A percentile compares a stretch with the other conserved stretches of the same genome.
phyloP scores from a whole-genome alignment of 2,329 filamentous ascomycete genomes.

The Cercospora sp. region DNA sequence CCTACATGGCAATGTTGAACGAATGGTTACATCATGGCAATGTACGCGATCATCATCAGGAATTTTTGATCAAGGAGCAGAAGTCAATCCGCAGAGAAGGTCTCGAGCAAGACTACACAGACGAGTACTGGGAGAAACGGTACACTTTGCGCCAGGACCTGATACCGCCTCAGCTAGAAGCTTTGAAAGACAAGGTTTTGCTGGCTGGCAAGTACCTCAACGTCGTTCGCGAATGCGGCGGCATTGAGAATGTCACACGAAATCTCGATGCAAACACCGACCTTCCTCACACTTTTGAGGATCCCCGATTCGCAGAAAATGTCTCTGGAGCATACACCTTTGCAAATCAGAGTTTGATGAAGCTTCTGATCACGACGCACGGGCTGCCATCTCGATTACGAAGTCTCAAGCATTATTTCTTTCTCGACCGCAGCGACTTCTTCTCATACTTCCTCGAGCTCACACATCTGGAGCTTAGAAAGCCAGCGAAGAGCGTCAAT shows the following conservation, averaged over 20 bases:
- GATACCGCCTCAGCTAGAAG: conserved; percentile 86
- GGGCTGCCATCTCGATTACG: conserved; percentile 81
- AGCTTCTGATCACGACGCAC: conserved; percentile 88
- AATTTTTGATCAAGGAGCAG: conserved; percentile 94
- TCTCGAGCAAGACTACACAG: conserved; percentile 93
- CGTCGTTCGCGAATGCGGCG: conserved; percentile 93
- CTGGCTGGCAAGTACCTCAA: conserved; percentile 97
- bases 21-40: conserved; percentile 97
- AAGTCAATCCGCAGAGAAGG: conserved; percentile 90
- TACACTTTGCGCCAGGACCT: conserved; percentile 93
- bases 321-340: conserved; percentile 93
- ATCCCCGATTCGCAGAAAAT: conserved; percentile 88
- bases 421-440: conserved; percentile 95
- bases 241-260: conserved; percentile 64
- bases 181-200: conserved; percentile 89
- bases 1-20: conserved; percentile 98
- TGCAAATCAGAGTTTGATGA: conserved; percentile 89
- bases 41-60: conserved; percentile 88
- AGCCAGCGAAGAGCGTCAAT: conserved; percentile 85
- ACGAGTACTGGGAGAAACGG: conserved; percentile 98
- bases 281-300: conserved; percentile 89
- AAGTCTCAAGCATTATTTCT: conserved; percentile 98
- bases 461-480: conserved; percentile 76
- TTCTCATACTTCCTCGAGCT: conserved; percentile 98
- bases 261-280: conserved; percentile 81